A percentile compares a stretch with the other conserved stretches of the same genome.
These are phyloP conservation scores for Coprinellus micaceus DNA, from an alignment of 768 basidiomycete genomes.

Conservation along the genomic window DNA sequence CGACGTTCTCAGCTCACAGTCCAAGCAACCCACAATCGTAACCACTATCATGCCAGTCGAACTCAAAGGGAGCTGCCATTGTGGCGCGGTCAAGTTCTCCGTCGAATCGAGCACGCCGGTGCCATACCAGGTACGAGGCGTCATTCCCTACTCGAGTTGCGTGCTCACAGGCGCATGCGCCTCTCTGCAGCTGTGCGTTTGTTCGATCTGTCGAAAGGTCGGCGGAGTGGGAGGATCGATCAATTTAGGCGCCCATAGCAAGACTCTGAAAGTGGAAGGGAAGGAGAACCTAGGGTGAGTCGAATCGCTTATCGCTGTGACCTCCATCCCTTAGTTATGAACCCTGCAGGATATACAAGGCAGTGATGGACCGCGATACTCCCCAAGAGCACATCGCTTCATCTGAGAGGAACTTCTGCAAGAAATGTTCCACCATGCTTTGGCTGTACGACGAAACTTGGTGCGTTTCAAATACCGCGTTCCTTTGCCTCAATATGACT, in stretches of 20 bases:
- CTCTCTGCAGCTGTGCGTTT: conserved; percentile 59
- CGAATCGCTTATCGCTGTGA: background rate
- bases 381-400: conserved; percentile 41
- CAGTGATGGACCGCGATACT: conserved; percentile 55
- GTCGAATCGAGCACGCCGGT: conserved; percentile 54
- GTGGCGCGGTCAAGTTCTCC: conserved; percentile 46
- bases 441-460: conserved; percentile 59
- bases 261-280: conserved; percentile 52
- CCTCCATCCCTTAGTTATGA: background rate
- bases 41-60: conserved; percentile 47
- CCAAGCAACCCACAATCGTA: background rate
- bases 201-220: conserved; percentile 70
- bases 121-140: conserved; percentile 52
- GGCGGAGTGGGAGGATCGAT: conserved; percentile 63
- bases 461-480: conserved; percentile 27
- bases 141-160: too few relatives aligned
- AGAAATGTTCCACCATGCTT: conserved; percentile 60
- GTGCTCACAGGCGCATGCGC: too few relatives aligned
- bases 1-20: background rate
- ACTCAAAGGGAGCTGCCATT: conserved; percentile 54
- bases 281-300: conserved; percentile 50
- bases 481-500: background rate
- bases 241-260: conserved; percentile 55
- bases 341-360: conserved; percentile 57
- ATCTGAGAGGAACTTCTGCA: conserved; percentile 63